Conservation (phyloP, 176 grass and related monocot species). For the Eleusine coracana region DNA sequence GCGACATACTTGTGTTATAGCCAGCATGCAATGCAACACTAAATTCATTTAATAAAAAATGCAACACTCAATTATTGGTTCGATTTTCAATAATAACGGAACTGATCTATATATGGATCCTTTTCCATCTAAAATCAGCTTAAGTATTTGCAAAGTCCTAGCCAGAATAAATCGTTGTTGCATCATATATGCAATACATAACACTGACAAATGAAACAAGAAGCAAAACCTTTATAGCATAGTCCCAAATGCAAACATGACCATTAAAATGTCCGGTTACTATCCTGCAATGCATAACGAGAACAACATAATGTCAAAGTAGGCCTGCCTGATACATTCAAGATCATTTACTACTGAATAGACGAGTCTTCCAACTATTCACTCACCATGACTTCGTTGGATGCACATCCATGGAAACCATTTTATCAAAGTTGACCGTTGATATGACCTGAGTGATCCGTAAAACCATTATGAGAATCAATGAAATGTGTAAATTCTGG, state of each 20-base stretch:
- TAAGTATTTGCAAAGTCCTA: background rate
- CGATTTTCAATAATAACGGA: background rate
- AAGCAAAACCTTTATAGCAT: conserved; percentile 54
- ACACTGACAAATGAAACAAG: background rate
- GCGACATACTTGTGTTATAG: background rate
- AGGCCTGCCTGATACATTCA: background rate
- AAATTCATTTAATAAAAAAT: too few species aligned
- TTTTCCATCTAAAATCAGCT: too few species aligned
- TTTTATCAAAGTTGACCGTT: background rate
- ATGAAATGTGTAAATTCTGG: too few species aligned
- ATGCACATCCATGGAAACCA: conserved; percentile 36
- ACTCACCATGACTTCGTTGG: conserved; percentile 29
- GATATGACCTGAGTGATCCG: background rate
- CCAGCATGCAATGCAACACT: too few species aligned
- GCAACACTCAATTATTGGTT: background rate
- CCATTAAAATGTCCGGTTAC: conserved; percentile 60
- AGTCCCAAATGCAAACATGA: conserved; percentile 65
- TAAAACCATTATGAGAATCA: too few species aligned
- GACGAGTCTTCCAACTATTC: too few species aligned
- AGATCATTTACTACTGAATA: too few species aligned
- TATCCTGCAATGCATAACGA: conserved; percentile 52
- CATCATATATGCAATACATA: background rate
- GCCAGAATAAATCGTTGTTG: background rate
- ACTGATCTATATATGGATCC: background rate
- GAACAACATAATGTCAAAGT: background rate